Percentiles rank a stretch among this genome's conserved stretches.
These are phyloP conservation scores for Penicillium parvum DNA, from an alignment of 495 filamentous ascomycete genomes.

Conservation along the genomic window DNA sequence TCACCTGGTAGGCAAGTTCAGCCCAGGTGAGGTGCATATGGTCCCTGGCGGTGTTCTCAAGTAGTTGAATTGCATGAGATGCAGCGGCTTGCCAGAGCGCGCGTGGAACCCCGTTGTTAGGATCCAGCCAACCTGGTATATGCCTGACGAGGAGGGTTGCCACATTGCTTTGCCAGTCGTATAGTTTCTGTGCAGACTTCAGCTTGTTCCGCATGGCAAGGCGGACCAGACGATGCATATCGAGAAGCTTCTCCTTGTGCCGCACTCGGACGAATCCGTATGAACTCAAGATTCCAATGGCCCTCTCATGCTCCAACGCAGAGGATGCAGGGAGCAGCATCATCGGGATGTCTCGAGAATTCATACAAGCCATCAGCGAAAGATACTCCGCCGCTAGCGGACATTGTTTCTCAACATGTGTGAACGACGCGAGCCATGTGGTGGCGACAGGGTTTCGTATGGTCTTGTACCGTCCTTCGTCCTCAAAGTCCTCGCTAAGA, in stretches of 20 bases:
- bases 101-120: slow-evolving; percentile 14
- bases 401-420: slow-evolving; percentile 36
- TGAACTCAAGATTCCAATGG: slow-evolving; percentile 27
- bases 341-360: slow-evolving; percentile 20
- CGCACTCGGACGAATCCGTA: slow-evolving; percentile 28
- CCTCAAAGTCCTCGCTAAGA: slow-evolving; percentile 48
- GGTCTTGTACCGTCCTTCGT: slow-evolving; percentile 37
- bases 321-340: slow-evolving; percentile 11
- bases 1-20: no score
- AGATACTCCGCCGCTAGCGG: slow-evolving; percentile 33
- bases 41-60: no score
- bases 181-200: background rate
- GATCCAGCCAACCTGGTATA: no score
- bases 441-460: slow-evolving; percentile 48
- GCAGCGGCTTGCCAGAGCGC: slow-evolving; percentile 24
- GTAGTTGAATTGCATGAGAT: slow-evolving; percentile 29
- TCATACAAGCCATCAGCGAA: slow-evolving; percentile 40
- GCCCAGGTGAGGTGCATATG: no score
- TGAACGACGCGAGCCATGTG: slow-evolving; percentile 54
- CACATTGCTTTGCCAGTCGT: slow-evolving; percentile 7
- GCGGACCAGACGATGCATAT: slow-evolving; percentile 25
- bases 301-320: slow-evolving; percentile 15
- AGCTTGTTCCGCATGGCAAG: slow-evolving; percentile 34
- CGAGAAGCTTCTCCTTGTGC: background rate
- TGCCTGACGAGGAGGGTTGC: slow-evolving; percentile 8